Percentiles rank a stretch among this genome's conserved stretches.
phyloP scores from a whole-genome alignment of 2,329 filamentous ascomycete genomes.

The Trichophyton schoenleinii region DNA sequence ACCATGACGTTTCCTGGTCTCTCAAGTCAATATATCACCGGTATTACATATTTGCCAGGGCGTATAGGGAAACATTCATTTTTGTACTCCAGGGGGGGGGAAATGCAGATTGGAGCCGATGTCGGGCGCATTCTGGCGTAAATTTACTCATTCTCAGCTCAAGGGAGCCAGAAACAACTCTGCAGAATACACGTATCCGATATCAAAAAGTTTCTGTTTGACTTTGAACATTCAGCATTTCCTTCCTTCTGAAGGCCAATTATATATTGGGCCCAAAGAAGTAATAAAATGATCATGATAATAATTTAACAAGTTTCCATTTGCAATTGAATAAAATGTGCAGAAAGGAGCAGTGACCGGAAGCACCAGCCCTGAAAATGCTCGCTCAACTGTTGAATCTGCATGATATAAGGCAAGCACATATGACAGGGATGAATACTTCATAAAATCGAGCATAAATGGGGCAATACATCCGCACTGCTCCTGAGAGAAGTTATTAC shows the following conservation, averaged over 20 bases:
- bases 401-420: neutral
- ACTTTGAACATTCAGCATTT: neutral
- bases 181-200: neutral
- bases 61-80: neutral
- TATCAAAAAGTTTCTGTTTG: neutral
- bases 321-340: neutral
- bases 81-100: neutral
- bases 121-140: neutral
- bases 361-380: neutral
- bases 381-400: neutral
- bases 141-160: neutral
- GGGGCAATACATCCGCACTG: neutral
- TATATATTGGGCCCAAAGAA: neutral
- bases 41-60: neutral
- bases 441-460: neutral
- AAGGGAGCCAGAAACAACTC: neutral
- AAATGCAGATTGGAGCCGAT: neutral
- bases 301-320: neutral
- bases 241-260: neutral
- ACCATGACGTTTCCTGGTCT: neutral
- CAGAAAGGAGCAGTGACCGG: neutral
- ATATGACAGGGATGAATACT: neutral
- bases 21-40: neutral
- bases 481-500: neutral
- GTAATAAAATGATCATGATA: neutral